Evolutionary conservation across 352 stramenopile species (phyloP).

Genomic region (Phytophthora litchii): DNA sequence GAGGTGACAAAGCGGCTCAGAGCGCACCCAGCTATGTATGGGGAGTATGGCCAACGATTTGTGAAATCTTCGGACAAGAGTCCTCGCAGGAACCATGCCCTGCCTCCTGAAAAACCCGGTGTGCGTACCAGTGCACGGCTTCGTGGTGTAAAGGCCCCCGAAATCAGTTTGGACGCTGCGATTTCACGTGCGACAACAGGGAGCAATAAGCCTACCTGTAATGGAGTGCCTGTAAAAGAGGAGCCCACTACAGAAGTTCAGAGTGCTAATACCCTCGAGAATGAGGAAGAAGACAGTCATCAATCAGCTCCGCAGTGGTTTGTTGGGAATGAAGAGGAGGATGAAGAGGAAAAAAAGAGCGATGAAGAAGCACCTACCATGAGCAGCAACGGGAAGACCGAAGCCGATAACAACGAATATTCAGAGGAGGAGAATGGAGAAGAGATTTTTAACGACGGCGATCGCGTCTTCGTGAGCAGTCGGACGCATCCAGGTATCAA

Average conservation of each 20-base stretch:
- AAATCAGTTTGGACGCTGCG: constrained; percentile 34
- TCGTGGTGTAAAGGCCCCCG: constrained; percentile 53
- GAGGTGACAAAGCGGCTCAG: constrained; percentile 74
- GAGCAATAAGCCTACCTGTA: constrained; percentile 7
- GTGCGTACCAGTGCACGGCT: constrained; percentile 44
- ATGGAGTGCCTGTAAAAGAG: constrained; percentile 32
- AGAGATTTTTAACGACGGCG: constrained; percentile 56
- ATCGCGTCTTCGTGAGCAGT: constrained; percentile 76
- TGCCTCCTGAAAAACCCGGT: constrained; percentile 19
- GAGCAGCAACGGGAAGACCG: constrained; percentile 2
- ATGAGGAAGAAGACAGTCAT: constrained; percentile 3
- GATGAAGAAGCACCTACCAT: constrained; percentile 11
- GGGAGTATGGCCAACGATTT: constrained; percentile 35
- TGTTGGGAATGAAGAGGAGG: constrained; percentile 22
- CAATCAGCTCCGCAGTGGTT: constrained; percentile 46
- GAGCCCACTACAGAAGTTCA: constrained; percentile 18
- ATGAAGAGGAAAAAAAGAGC: constrained; percentile 24
- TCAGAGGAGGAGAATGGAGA: constrained; percentile 46
- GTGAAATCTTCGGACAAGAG: constrained; percentile 23
- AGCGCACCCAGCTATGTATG: constrained; percentile 52
- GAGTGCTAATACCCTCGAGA: background rate
- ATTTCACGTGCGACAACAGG: constrained; percentile 14
- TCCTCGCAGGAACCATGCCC: constrained; percentile 11
- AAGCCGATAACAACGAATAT: constrained; percentile 8
- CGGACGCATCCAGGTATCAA: constrained; percentile 83